Percentiles rank a stretch among this genome's conserved stretches.
phyloP scores from a whole-genome alignment of 1,139 yeast genomes.

The Candida albicans region DNA sequence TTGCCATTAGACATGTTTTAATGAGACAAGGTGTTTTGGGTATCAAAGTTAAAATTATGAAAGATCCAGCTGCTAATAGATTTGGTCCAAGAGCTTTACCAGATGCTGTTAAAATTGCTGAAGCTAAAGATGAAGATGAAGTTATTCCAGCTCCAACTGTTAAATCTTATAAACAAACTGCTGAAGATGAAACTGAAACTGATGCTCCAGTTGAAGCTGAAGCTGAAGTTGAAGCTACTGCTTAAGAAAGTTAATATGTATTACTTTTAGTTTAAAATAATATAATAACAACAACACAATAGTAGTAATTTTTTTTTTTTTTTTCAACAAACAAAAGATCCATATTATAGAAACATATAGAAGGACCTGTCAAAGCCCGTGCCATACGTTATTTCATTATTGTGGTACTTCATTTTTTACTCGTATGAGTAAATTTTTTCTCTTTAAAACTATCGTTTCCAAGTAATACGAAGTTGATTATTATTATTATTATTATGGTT shows the following conservation, averaged over 20 bases:
- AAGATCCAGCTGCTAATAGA: slow-evolving; percentile 93
- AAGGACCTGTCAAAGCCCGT: no score
- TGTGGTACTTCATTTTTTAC: no score
- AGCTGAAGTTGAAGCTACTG: slow-evolving; percentile 28
- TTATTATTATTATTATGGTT: no score
- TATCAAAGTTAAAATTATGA: slow-evolving; percentile 99
- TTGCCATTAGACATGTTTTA: slow-evolving; percentile 99
- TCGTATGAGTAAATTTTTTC: no score
- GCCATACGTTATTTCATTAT: no score
- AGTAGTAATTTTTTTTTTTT: background rate
- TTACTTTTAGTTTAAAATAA: slow-evolving; percentile 4
- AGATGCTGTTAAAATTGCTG: slow-evolving; percentile 89
- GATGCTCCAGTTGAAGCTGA: slow-evolving; percentile 25
- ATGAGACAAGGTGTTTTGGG: slow-evolving; percentile 99
- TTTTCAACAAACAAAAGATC: no score
- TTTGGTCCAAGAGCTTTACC: slow-evolving; percentile 92
- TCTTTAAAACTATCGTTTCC: no score
- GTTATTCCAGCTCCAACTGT: slow-evolving; percentile 80
- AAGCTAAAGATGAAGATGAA: slow-evolving; percentile 96
- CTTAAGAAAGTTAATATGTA: slow-evolving; percentile 21
- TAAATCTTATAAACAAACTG: slow-evolving; percentile 57
- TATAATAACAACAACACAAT: background rate
- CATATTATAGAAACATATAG: no score
- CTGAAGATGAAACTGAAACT: slow-evolving; percentile 32
- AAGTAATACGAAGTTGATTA: no score